Percentiles rank a stretch among this genome's conserved stretches.
Conservation (phyloP, 176 grass and related monocot genomes). For the Puya raimondii region DNA sequence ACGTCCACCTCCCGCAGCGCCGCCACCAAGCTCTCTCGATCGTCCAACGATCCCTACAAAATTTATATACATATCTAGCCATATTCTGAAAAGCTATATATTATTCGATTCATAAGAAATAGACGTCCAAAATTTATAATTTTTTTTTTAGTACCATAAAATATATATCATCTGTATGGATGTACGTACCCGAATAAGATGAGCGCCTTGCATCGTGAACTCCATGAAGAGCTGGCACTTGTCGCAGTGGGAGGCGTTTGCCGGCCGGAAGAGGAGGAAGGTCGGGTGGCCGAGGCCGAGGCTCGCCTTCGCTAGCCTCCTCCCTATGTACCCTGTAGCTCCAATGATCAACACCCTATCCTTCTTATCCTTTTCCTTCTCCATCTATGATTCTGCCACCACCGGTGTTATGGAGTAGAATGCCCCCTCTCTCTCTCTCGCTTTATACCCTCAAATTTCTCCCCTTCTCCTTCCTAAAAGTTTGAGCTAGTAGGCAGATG, state of each 20-base stretch:
- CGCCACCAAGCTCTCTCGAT: slow-evolving; percentile 31
- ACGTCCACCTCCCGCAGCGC: slow-evolving; percentile 53
- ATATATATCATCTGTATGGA: neutral
- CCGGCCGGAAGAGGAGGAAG: slow-evolving; percentile 28
- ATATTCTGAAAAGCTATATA: neutral
- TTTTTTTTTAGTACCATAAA: neutral
- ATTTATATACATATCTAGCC: neutral
- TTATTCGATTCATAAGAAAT: neutral
- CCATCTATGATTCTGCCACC: no score
- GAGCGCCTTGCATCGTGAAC: slow-evolving; percentile 17
- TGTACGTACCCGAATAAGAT: slow-evolving; percentile 11
- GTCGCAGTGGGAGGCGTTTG: slow-evolving; percentile 17
- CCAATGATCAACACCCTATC: slow-evolving; percentile 38
- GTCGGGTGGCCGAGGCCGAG: slow-evolving; percentile 25
- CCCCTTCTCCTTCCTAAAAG: no score
- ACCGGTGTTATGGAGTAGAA: no score
- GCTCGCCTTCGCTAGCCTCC: slow-evolving; percentile 32
- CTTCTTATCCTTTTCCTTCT: slow-evolving; percentile 11
- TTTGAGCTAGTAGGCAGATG: no score
- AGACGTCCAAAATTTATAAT: neutral
- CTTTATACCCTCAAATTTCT: no score
- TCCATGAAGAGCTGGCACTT: slow-evolving; percentile 26
- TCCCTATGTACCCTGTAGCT: slow-evolving; percentile 39
- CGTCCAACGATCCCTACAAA: slow-evolving; percentile 30
- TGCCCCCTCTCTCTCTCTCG: no score